These are phyloP conservation scores for Anisodus tanguticus DNA, from an alignment of 257 asterid species.

Conservation along the genomic window DNA sequence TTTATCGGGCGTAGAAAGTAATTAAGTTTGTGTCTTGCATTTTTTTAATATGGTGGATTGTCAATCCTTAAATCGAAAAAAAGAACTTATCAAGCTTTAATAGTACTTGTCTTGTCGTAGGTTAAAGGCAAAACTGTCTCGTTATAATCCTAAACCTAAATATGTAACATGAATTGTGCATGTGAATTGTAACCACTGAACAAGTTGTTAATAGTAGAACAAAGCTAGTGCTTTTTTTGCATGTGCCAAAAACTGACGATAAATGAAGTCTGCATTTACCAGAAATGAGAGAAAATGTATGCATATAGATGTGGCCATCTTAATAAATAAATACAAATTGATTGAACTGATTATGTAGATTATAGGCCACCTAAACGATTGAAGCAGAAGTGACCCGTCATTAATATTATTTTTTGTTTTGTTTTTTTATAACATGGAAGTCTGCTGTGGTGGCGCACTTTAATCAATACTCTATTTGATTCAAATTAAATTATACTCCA, in stretches of 20 bases:
- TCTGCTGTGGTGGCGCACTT: neutral
- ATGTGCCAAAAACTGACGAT: neutral
- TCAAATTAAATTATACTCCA: neutral
- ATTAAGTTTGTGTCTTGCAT: too few species aligned
- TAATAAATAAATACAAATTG: neutral
- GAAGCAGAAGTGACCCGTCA: neutral
- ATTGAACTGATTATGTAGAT: neutral
- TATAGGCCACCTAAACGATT: neutral
- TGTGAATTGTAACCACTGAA: neutral
- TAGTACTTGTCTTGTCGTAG: neutral
- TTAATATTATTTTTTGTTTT: neutral
- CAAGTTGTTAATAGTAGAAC: neutral
- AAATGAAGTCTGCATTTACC: neutral
- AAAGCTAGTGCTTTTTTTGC: neutral
- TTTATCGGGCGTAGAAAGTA: neutral
- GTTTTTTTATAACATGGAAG: neutral
- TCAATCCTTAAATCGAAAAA: too few species aligned
- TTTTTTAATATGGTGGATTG: too few species aligned
- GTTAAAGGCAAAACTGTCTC: neutral
- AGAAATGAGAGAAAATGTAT: neutral
- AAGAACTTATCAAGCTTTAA: neutral
- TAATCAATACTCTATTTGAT: neutral
- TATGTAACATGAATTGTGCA: neutral
- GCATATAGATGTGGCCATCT: neutral
- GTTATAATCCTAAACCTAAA: neutral